Evolutionary conservation across 306 rosid genomes (phyloP).

Genomic region (Dalbergia oliveri): DNA sequence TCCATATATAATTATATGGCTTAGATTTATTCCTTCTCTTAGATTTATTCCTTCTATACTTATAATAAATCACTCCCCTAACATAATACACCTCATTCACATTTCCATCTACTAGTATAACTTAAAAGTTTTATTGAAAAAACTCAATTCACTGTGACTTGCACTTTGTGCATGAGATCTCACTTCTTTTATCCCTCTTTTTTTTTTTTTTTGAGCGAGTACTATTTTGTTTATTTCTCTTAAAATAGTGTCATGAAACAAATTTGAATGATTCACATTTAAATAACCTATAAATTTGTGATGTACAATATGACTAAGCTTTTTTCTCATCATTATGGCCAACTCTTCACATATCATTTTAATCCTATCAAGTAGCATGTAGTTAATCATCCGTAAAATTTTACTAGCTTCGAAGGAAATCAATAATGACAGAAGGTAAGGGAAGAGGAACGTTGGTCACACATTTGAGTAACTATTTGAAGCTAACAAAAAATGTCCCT

Average conservation of each 20-base stretch:
- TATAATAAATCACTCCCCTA: too few relatives aligned
- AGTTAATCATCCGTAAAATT: not conserved
- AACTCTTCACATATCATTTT: not conserved
- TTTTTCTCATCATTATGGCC: not conserved
- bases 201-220: not conserved
- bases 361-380: not conserved
- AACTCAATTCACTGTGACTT: too few relatives aligned
- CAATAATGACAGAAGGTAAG: not conserved
- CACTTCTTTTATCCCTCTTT: too few relatives aligned
- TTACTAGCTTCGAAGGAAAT: not conserved
- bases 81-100: too few relatives aligned
- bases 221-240: not conserved
- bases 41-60: too few relatives aligned
- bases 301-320: not conserved
- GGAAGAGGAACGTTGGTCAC: not conserved
- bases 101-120: too few relatives aligned
- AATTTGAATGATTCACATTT: too few relatives aligned
- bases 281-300: too few relatives aligned
- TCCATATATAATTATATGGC: too few relatives aligned
- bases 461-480: not conserved
- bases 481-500: not conserved
- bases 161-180: too few relatives aligned
- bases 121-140: too few relatives aligned
- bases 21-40: too few relatives aligned
- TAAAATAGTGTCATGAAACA: not conserved